Conservation (phyloP, 768 basidiomycete genomes). For the Candolleomyces efflorescens region DNA sequence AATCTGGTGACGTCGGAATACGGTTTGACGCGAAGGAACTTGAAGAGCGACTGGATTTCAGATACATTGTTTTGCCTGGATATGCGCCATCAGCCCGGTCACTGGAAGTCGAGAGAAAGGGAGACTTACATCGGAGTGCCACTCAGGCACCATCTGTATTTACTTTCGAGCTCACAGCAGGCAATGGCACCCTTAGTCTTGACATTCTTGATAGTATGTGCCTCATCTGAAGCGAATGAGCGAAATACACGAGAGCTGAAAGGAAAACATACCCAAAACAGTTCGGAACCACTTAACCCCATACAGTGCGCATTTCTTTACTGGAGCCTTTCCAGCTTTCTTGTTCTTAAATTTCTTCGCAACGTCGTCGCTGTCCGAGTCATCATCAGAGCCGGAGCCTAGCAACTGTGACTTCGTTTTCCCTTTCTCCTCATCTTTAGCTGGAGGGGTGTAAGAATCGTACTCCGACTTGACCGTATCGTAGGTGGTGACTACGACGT, state of each 20-base stretch:
- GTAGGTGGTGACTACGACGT: slow-evolving; percentile 88
- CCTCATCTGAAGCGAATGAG: slow-evolving; percentile 63
- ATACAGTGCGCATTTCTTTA: slow-evolving; percentile 64
- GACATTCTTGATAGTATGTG: slow-evolving; percentile 90
- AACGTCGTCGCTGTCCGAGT: slow-evolving; percentile 41
- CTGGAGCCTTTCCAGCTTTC: slow-evolving; percentile 27
- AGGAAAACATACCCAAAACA: slow-evolving; percentile 60
- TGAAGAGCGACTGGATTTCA: slow-evolving; percentile 85
- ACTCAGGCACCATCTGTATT: slow-evolving; percentile 86
- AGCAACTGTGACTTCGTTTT: slow-evolving; percentile 37
- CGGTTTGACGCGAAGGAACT: slow-evolving; percentile 83
- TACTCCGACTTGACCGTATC: slow-evolving; percentile 80
- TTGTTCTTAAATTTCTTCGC: slow-evolving; percentile 35
- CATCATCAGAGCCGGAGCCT: slow-evolving; percentile 20
- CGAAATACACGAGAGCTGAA: neutral
- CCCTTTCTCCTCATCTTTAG: slow-evolving; percentile 50
- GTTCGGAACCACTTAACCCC: slow-evolving; percentile 79
- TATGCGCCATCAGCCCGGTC: slow-evolving; percentile 17
- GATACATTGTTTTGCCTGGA: slow-evolving; percentile 83
- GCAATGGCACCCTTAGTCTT: slow-evolving; percentile 75
- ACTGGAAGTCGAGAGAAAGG: slow-evolving; percentile 12
- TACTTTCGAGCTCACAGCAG: slow-evolving; percentile 70
- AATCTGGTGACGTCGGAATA: slow-evolving; percentile 78
- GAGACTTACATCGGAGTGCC: slow-evolving; percentile 68
- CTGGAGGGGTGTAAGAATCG: slow-evolving; percentile 41